A percentile compares a stretch with the other conserved stretches of the same genome.
These are phyloP conservation scores for Puccinia brachypodii DNA, from an alignment of 1,284 basidiomycete species.

Conservation along the genomic window DNA sequence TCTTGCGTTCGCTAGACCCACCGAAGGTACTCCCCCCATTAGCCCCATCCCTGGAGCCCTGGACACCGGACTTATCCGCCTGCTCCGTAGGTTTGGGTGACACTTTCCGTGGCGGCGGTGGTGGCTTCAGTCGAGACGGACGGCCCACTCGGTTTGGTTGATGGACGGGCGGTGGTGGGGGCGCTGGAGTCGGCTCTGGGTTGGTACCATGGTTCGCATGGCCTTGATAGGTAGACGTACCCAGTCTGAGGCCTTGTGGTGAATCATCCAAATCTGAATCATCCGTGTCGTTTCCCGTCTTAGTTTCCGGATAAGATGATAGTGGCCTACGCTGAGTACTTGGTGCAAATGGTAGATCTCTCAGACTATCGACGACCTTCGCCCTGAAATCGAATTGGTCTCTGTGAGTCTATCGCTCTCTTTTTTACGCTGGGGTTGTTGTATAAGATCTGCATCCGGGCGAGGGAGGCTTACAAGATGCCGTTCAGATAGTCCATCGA, in stretches of 20 bases:
- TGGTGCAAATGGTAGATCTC: slow-evolving; percentile 75
- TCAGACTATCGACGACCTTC: slow-evolving; percentile 74
- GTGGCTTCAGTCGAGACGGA: slow-evolving; percentile 25
- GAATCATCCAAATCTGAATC: slow-evolving; percentile 37
- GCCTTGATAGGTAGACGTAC: neutral
- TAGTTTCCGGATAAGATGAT: slow-evolving; percentile 37
- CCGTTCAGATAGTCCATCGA: slow-evolving; percentile 77
- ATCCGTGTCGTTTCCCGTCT: slow-evolving; percentile 10
- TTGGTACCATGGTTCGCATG: neutral
- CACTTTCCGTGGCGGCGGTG: slow-evolving; percentile 17
- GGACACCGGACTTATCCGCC: neutral
- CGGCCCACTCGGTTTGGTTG: slow-evolving; percentile 29
- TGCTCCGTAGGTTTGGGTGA: slow-evolving; percentile 34
- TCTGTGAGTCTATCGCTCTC: neutral
- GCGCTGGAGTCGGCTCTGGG: neutral
- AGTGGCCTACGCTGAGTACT: slow-evolving; percentile 65
- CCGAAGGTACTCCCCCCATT: neutral
- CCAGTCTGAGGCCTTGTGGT: neutral
- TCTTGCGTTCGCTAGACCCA: neutral
- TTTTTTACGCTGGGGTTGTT: neutral
- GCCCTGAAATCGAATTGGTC: slow-evolving; percentile 59
- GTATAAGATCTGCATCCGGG: neutral
- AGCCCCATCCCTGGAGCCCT: neutral
- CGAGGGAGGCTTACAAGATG: slow-evolving; percentile 64
- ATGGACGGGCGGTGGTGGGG: slow-evolving; percentile 10